These are phyloP conservation scores for Alternaria sp. DNA, from an alignment of 2,329 filamentous ascomycete genomes.

Conservation along the genomic window DNA sequence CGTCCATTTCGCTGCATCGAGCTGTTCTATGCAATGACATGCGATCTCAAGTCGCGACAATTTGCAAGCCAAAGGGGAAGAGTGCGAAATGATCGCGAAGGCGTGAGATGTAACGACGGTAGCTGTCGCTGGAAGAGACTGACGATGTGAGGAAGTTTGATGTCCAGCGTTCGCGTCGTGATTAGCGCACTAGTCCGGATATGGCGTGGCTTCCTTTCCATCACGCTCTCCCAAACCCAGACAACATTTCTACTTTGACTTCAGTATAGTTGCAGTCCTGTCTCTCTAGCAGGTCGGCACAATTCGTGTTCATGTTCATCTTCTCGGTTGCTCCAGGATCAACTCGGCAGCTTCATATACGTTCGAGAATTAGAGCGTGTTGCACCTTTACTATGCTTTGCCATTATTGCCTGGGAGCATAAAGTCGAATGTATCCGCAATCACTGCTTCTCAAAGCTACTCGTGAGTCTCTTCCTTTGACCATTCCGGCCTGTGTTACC, in stretches of 20 bases:
- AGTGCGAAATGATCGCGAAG: too few species aligned
- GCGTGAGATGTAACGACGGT: neutral
- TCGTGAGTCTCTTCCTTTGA: neutral
- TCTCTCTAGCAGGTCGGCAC: neutral
- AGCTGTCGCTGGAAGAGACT: neutral
- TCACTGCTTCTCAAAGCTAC: neutral
- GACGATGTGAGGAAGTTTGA: neutral
- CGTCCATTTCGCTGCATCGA: neutral
- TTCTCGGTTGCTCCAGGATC: too few species aligned
- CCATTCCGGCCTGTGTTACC: neutral
- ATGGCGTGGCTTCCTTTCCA: neutral
- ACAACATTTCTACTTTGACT: neutral
- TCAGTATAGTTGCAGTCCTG: neutral
- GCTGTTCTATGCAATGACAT: neutral
- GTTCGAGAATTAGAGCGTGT: too few species aligned
- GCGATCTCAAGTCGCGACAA: neutral
- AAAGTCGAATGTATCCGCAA: rapidly evolving
- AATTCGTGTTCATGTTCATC: too few species aligned
- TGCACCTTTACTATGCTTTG: too few species aligned
- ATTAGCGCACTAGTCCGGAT: neutral
- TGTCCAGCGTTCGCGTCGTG: neutral
- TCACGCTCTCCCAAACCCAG: neutral
- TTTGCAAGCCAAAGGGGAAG: neutral
- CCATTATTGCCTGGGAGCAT: too few species aligned
- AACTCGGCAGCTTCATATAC: too few species aligned